Conservation (phyloP, 495 filamentous ascomycete species). For the Hypoxylon rickii region DNA sequence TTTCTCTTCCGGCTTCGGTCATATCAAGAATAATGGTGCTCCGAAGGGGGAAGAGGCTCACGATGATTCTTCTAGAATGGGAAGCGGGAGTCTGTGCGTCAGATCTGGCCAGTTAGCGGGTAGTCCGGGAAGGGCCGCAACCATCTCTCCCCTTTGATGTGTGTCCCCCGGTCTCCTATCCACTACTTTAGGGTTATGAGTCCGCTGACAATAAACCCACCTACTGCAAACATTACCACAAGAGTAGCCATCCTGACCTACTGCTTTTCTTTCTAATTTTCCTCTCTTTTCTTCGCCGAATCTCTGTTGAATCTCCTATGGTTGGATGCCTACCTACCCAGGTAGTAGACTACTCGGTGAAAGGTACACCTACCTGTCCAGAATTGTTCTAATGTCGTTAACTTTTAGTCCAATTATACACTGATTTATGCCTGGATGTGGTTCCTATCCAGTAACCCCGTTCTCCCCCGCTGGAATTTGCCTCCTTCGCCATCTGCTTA, state of each 20-base stretch:
- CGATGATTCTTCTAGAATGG: slow-evolving; percentile 22
- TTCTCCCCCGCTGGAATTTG: not conserved
- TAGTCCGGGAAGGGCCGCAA: slow-evolving; percentile 35
- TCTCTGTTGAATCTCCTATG: not conserved
- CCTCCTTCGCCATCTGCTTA: not conserved
- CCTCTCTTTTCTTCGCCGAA: not conserved
- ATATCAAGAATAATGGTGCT: slow-evolving; percentile 1
- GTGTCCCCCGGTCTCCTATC: slow-evolving; percentile 27
- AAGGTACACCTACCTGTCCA: no score
- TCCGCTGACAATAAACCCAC: slow-evolving; percentile 23
- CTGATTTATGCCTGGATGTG: not conserved
- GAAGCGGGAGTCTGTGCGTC: slow-evolving; percentile 35
- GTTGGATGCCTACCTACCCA: no score
- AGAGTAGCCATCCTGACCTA: slow-evolving; percentile 10
- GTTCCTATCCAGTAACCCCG: not conserved
- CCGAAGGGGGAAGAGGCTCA: slow-evolving; percentile 18
- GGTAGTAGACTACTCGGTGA: no score
- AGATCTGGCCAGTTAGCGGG: slow-evolving; percentile 29
- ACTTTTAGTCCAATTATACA: not conserved
- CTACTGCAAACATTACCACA: slow-evolving; percentile 24
- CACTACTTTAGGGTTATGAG: slow-evolving; percentile 32
- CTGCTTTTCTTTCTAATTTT: not conserved
- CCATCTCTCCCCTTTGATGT: slow-evolving; percentile 20
- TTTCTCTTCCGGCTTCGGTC: slow-evolving; percentile 30
- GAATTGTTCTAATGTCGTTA: not conserved